Evolutionary conservation across 441 rosid species (phyloP), one percentile per base, ranked within the genome.

Genomic region (Mallotus repandus): DNA sequence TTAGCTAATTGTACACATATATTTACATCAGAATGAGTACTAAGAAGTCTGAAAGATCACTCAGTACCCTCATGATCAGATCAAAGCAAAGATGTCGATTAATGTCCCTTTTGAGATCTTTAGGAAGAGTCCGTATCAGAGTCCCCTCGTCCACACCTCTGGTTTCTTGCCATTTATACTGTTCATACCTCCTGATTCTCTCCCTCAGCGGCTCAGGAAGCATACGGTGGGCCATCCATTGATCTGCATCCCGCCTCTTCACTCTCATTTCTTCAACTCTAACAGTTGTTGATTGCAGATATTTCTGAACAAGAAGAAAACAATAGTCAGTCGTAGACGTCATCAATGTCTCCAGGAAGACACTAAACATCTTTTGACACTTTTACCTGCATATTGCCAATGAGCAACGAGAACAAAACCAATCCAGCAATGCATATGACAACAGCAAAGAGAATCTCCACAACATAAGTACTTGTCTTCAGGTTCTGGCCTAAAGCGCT

Each of bases 361-460:
- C 46, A 85, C 84, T 13, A 66, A n/a, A n/a, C n/a, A n/a, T n/a
- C n/a, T n/a, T n/a, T n/a, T n/a, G n/a, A n/a, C n/a, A n/a, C n/a
- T n/a, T n/a, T n/a, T n/a, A 88, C 97, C 97, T 91, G 97, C 96
- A 94, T 89, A 76, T 89, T 94, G 75, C 94, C 97, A 3, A 94
- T 92, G 70, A 94, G 90, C 78, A 91, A 83, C 0, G 95, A 88
- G 78, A 89, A 91, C 21, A 94, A 75, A 25, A 92, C 91, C 83
- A 92, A 78, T 32, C 97, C 96, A 4, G 81, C 78, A 13, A 92
- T 87, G 25, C 91, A 88, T 45, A 92, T 88, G 79, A 79, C 82
- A 77, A 94, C 89, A 0, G 91, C 93, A 57, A 87, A 92, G 78
- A 81, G 82, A 73, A 86, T 89, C 81, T 92, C 97, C 93, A 87